These are phyloP conservation scores for Pichia kluyveri DNA, from an alignment of 805 yeast genomes.

Conservation along the genomic window DNA sequence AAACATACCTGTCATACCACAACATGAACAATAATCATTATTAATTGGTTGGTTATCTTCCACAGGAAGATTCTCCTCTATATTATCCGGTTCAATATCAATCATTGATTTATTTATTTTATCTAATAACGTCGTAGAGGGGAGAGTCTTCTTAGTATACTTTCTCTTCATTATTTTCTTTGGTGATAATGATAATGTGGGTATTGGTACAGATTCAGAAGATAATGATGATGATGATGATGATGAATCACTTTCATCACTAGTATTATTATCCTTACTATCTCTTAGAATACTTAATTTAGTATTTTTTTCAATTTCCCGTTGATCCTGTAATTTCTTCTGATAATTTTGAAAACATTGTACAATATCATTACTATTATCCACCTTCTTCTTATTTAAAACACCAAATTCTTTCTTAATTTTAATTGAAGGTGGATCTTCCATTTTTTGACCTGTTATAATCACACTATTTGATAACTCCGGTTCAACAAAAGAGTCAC, in stretches of 20 bases:
- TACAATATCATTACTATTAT: background rate
- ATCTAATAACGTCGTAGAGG: background rate
- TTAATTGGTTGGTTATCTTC: conserved; percentile 34
- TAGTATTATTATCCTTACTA: background rate
- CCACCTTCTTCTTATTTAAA: background rate
- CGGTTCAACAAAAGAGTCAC: conserved; percentile 44
- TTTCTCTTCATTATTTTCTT: background rate
- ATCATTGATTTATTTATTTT: background rate
- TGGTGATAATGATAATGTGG: background rate
- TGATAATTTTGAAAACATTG: background rate
- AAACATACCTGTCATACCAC: conserved; percentile 84
- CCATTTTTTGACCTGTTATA: conserved; percentile 68
- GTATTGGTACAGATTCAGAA: background rate
- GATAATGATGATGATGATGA: background rate
- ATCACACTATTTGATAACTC: conserved; percentile 44
- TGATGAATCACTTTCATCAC: background rate
- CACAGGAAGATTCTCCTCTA: too few relatives aligned
- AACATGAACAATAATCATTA: conserved; percentile 86
- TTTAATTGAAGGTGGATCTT: conserved; percentile 55
- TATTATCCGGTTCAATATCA: background rate
- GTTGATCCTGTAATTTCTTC: background rate
- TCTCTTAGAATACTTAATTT: conserved; percentile 12
- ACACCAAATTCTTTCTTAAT: conserved; percentile 40
- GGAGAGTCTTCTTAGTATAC: background rate
- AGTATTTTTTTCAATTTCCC: conserved; percentile 4